Evolutionary conservation across 2,329 filamentous ascomycete genomes (phyloP).

Genomic region (Calycina herbarum): DNA sequence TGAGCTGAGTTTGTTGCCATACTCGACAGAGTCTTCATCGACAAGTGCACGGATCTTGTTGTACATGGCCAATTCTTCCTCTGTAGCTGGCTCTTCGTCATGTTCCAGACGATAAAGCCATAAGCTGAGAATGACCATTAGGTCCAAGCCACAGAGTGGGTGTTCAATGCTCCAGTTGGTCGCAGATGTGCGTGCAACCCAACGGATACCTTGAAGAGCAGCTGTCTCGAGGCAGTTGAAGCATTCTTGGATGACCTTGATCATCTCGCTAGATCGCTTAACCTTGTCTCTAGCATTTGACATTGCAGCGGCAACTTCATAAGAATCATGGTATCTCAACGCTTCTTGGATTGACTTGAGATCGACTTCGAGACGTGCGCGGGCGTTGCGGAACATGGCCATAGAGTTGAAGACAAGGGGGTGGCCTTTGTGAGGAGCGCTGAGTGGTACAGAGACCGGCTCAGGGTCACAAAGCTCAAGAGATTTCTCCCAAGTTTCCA

Average conservation of each 20-base stretch:
- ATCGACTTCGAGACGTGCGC: conserved; percentile 89
- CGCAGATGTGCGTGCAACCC: conserved; percentile 95
- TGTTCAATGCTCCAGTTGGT: conserved; percentile 99
- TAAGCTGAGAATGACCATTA: conserved; percentile 95
- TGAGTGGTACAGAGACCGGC: conserved; percentile 81
- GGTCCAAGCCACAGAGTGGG: conserved; percentile 90
- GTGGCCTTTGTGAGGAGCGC: conserved; percentile 92
- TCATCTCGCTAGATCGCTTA: conserved; percentile 94
- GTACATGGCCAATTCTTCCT: conserved; percentile 86
- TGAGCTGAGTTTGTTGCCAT: conserved; percentile 85
- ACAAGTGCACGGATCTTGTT: conserved; percentile 89
- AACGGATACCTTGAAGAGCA: conserved; percentile 89
- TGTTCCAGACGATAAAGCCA: conserved; percentile 99
- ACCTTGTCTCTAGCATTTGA: conserved; percentile 90
- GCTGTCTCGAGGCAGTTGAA: conserved; percentile 98
- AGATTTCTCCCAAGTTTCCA: conserved; percentile 99
- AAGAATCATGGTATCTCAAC: conserved; percentile 93
- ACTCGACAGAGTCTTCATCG: conserved; percentile 86
- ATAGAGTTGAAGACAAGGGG: conserved; percentile 97
- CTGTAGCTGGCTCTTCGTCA: conserved; percentile 86
- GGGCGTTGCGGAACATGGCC: conserved; percentile 93
- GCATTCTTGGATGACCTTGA: conserved; percentile 97
- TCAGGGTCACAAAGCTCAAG: conserved; percentile 92
- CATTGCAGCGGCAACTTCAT: conserved; percentile 96
- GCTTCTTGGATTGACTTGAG: conserved; percentile 93